Evolutionary conservation across 78 protist species (phyloP).

Genomic region (Isochrysis galbana): DNA sequence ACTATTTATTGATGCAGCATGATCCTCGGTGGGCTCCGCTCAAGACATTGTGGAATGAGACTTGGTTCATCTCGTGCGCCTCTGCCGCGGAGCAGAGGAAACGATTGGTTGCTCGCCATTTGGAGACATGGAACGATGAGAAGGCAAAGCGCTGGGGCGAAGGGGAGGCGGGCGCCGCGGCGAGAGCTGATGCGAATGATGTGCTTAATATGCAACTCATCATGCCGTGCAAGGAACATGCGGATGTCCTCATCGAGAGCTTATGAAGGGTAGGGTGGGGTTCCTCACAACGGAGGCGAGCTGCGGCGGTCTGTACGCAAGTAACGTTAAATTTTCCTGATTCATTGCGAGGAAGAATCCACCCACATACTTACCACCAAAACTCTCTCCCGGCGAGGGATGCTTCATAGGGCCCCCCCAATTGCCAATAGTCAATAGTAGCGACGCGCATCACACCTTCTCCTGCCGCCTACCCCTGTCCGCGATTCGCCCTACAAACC

Average conservation of each 20-base stretch:
- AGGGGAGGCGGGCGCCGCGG: slow-evolving; percentile 1
- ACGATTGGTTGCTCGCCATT: background rate
- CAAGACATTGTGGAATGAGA: background rate
- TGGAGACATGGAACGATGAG: slow-evolving; percentile 1
- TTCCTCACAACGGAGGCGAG: no score
- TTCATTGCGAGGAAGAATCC: no score
- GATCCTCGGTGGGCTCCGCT: background rate
- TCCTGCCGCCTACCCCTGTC: no score
- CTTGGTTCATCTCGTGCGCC: background rate
- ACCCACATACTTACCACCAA: no score
- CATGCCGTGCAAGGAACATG: background rate
- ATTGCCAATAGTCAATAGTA: no score
- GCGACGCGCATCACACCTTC: no score
- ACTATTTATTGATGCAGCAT: background rate
- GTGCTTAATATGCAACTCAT: background rate
- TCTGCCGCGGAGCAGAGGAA: background rate
- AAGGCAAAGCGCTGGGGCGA: background rate
- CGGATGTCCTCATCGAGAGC: slow-evolving; percentile 6
- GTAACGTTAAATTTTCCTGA: no score
- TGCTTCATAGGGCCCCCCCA: no score
- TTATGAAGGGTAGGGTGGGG: no score
- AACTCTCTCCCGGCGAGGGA: no score
- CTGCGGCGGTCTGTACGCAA: no score
- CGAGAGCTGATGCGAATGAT: background rate
- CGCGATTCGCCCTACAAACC: no score